Evolutionary conservation across 257 asterid genomes (phyloP).

Genomic region (Rhazya stricta): DNA sequence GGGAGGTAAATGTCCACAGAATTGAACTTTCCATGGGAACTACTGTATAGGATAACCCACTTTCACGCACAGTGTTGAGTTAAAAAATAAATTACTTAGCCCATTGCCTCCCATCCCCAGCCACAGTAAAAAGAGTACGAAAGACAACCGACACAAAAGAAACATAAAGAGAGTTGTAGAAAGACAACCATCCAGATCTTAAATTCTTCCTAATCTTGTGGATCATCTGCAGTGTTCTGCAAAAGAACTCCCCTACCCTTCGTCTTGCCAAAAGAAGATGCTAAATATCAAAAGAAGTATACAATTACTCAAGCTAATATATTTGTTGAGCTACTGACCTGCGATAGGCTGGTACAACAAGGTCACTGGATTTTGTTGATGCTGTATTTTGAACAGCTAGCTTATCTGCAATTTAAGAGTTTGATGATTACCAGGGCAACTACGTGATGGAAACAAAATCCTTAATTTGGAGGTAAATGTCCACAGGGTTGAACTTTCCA

Average conservation of each 20-base stretch:
- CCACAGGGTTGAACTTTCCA: neutral
- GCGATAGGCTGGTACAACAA: slow-evolving; percentile 77
- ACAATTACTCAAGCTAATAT: slow-evolving; percentile 5
- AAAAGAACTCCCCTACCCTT: slow-evolving; percentile 81
- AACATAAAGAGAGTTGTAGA: neutral
- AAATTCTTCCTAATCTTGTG: slow-evolving; percentile 25
- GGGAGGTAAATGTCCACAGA: neutral
- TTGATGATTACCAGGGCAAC: neutral
- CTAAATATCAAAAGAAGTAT: slow-evolving; percentile 7
- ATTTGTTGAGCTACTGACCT: slow-evolving; percentile 36
- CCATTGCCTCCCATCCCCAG: neutral
- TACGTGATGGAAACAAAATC: neutral
- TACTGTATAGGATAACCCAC: neutral
- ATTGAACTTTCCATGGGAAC: neutral
- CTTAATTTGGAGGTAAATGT: neutral
- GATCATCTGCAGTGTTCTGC: slow-evolving; percentile 61
- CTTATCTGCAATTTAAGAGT: slow-evolving; percentile 41
- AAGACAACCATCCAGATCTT: too few species aligned
- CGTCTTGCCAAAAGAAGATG: slow-evolving; percentile 49
- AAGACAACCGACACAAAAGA: neutral
- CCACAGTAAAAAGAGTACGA: neutral
- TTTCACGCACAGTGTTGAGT: too few species aligned
- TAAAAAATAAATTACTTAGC: neutral
- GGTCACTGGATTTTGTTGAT: slow-evolving; percentile 58
- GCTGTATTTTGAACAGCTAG: slow-evolving; percentile 37